Conservation (phyloP, 2,329 filamentous ascomycete genomes). For the Alternaria incomplexa region DNA sequence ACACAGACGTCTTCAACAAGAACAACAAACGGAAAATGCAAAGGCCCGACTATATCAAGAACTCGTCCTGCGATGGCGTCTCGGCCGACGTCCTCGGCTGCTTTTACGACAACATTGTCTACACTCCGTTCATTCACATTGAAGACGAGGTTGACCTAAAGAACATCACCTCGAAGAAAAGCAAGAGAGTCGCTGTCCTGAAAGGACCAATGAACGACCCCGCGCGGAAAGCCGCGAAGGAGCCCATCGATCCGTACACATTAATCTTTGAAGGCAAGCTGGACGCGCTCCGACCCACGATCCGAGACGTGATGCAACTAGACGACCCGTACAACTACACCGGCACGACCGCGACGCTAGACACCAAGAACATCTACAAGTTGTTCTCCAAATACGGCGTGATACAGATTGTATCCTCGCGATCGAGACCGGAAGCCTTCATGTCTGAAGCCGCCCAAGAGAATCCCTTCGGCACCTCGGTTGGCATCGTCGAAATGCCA, state of each 20-base stretch:
- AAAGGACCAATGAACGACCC: slow-evolving; percentile 68
- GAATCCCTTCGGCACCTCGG: slow-evolving; percentile 80
- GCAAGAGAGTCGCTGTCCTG: slow-evolving; percentile 67
- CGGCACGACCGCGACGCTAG: slow-evolving; percentile 75
- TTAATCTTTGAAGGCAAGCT: slow-evolving; percentile 90
- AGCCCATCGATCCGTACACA: slow-evolving; percentile 94
- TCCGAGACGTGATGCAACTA: slow-evolving; percentile 90
- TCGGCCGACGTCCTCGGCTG: slow-evolving; percentile 91
- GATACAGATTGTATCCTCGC: slow-evolving; percentile 91
- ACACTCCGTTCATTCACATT: slow-evolving; percentile 97
- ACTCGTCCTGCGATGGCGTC: slow-evolving; percentile 90
- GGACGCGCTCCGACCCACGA: slow-evolving; percentile 78
- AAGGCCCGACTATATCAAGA: slow-evolving; percentile 92
- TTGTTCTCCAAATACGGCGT: slow-evolving; percentile 92
- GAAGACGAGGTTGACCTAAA: slow-evolving; percentile 88
- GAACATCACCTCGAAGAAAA: slow-evolving; percentile 72
- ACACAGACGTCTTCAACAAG: slow-evolving; percentile 99
- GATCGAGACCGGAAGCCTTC: slow-evolving; percentile 93
- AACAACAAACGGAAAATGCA: slow-evolving; percentile 99
- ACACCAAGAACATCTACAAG: slow-evolving; percentile 81
- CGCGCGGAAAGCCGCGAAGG: slow-evolving; percentile 70
- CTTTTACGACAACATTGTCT: slow-evolving; percentile 98
- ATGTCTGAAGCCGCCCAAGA: slow-evolving; percentile 84
- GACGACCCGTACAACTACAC: slow-evolving; percentile 92
- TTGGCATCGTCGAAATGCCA: slow-evolving; percentile 95